Conservation (phyloP, 106 monocot species). For the Vanilla planifolia region DNA sequence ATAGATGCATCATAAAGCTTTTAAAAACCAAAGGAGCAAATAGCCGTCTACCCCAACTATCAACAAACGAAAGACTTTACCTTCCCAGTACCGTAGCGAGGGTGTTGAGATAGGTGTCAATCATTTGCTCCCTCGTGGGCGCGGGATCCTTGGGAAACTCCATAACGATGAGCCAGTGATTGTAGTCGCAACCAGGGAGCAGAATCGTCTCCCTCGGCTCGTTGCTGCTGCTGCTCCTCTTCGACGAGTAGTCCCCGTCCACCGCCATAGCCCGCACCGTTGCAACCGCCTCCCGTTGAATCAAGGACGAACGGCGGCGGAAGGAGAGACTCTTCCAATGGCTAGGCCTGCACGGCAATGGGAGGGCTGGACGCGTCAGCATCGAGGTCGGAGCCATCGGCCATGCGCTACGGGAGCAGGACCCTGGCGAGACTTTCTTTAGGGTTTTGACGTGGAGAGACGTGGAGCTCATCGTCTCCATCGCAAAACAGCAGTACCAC, state of each 20-base stretch:
- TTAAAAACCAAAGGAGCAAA: no score
- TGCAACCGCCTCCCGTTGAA: not conserved
- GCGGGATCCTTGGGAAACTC: constrained; percentile 96
- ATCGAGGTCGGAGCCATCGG: not conserved
- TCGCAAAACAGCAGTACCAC: not conserved
- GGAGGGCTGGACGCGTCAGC: not conserved
- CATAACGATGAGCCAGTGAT: constrained; percentile 96
- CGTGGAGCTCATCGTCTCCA: constrained; percentile 1
- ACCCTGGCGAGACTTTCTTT: no score
- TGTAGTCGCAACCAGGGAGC: constrained; percentile 94
- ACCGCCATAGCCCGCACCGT: constrained; percentile 28
- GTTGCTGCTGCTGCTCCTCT: constrained; percentile 20
- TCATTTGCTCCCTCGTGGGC: constrained; percentile 93
- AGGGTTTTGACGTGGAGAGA: constrained; percentile 2
- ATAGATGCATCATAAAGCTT: no score
- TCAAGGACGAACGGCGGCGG: not conserved
- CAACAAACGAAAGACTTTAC: constrained; percentile 16
- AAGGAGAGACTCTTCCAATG: not conserved
- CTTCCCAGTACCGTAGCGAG: constrained; percentile 82
- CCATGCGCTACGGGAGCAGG: not conserved
- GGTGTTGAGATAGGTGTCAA: constrained; percentile 82
- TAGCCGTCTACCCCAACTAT: not conserved
- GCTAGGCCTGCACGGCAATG: not conserved
- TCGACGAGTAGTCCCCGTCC: constrained; percentile 28
- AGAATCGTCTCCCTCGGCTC: constrained; percentile 81